Base-by-base conservation (phyloP, 768 basidiomycete genomes). In the Leccinellum luteum region DNA sequence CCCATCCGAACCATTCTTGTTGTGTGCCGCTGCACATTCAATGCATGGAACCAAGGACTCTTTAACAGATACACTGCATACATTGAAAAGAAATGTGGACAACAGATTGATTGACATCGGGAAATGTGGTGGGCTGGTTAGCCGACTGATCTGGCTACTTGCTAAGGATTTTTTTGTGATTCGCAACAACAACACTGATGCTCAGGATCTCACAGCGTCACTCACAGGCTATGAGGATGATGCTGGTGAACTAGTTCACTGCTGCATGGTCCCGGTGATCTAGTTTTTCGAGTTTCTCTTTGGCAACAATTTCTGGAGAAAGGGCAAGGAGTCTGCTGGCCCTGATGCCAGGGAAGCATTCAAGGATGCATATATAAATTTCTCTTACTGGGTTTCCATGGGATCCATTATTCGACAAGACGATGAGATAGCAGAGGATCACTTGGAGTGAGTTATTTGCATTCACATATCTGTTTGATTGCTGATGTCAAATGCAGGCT, bases 41-140 rank as follows among this genome's bases (percentile, higher is more conserved):
- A 38, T 41, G 38, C n/a, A 41, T 41, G 0, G 9, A n/a, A 41
- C 38, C 3, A 10, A 41, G 38, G 9, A n/a, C n/a, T 41, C 38
- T 5, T n/a, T 41, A 14, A 10, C 8, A 10, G 4, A n/a, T 10
- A 41, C 38, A n/a, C 10, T 41, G n/a, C 9, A 19, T n/a, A n/a
- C n/a, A 3, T n/a, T 41, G n/a, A n/a, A 41, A 10, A 3, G 9
- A 9, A 41, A n/a, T n/a, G 4, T 41, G 8, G 9, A 19, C 4
- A 41, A 10, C 4, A n/a, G 38, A 41, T n/a, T 41, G 23, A 13
- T 41, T 9, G 38, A 41, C 9, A 10, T n/a, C 2, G 9, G 38
- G 38, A n/a, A 41, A 41, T n/a, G 38, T 13, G 60, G 63, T 19
- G 60, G 62, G 31, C 50, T 64, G 7, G 50, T 34, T 13, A 62